Percentiles rank a stretch among this genome's conserved stretches.
Conservation (phyloP, 768 basidiomycete genomes). For the Tulasnella sp. region DNA sequence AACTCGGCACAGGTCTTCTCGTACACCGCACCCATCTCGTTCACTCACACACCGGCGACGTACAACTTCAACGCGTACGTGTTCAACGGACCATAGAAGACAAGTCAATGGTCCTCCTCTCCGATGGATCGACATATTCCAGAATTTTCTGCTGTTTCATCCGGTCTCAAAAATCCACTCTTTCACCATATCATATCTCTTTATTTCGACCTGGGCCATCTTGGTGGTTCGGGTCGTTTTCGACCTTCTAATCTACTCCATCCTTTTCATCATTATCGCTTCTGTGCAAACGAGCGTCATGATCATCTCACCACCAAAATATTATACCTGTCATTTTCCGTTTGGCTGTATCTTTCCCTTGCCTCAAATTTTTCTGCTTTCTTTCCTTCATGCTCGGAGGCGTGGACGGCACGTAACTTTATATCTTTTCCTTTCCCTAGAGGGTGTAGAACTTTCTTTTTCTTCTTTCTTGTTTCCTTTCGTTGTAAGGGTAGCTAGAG, state of each 20-base stretch:
- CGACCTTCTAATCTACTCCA: too few relatives aligned
- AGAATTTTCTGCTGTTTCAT: not conserved
- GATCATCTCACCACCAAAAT: too few relatives aligned
- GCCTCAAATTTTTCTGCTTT: not conserved
- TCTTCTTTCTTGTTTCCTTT: not conserved
- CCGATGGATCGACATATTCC: not conserved
- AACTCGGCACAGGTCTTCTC: constrained; percentile 30
- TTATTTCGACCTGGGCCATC: not conserved
- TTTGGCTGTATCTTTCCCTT: too few relatives aligned
- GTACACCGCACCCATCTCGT: constrained; percentile 34
- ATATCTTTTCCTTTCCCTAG: not conserved
- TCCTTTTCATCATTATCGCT: too few relatives aligned
- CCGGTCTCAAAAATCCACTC: not conserved
- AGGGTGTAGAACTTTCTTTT: not conserved
- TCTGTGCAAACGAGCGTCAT: too few relatives aligned
- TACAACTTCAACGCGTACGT: constrained; percentile 72
- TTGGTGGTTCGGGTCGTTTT: too few relatives aligned
- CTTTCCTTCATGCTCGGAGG: too few relatives aligned
- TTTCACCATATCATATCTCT: not conserved
- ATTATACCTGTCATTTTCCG: too few relatives aligned
- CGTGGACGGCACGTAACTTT: not conserved
- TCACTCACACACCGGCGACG: constrained; percentile 38
- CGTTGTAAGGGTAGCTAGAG: not conserved
- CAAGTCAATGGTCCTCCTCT: not conserved
- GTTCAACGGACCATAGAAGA: not conserved